Evolutionary conservation across 495 filamentous ascomycete genomes (phyloP), one percentile per base, ranked within the genome.

Genomic region (Aspergillus saccharolyticus): DNA sequence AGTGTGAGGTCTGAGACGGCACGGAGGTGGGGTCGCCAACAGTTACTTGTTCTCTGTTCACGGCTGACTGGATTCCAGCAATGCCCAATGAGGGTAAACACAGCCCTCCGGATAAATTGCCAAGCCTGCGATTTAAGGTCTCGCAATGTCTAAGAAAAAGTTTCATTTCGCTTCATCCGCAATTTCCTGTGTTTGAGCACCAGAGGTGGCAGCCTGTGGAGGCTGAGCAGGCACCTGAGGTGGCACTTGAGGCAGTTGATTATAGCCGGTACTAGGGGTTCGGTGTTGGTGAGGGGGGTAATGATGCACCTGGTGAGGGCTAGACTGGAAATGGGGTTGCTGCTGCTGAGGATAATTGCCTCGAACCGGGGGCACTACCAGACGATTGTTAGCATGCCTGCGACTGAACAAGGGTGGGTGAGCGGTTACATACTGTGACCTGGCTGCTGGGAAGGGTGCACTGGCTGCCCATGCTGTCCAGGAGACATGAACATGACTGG

Each of bases 401-500:
- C 5, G 21, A 14, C 7, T 30, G n/a, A 3, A 45, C 47, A 7
- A 22, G 47, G 17, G 19, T 16, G 25, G 14, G 17, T 54, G 44
- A 28, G 42, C 5, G 22, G 44, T 42, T 67, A 87, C 85, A 80
- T 83, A 88, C 88, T 84, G 67, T 86, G 85, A 53, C 74, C 78
- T 39, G 80, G 74, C 25, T 77, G 80, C 62, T 89, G 88, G 53
- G 81, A 83, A 21, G 78, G 74, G 61, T 85, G 90, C 1, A 81
- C 76, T 5, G 87, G 86, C 61, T 86, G 84, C 63, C 83, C 84
- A 64, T 85, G 88, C 58, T 84, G 83, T 61, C 76, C 82, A 28
- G 85, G 85, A 54, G 81, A 81, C 83, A 89, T 86, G 52, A 81
- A 89, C 66, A 89, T 81, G 50, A 80, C 76, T 53, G 69, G 69